Evolutionary conservation across 192 early-diverging fungal genomes (phyloP).

Genomic region (Funneliformis mosseae): DNA sequence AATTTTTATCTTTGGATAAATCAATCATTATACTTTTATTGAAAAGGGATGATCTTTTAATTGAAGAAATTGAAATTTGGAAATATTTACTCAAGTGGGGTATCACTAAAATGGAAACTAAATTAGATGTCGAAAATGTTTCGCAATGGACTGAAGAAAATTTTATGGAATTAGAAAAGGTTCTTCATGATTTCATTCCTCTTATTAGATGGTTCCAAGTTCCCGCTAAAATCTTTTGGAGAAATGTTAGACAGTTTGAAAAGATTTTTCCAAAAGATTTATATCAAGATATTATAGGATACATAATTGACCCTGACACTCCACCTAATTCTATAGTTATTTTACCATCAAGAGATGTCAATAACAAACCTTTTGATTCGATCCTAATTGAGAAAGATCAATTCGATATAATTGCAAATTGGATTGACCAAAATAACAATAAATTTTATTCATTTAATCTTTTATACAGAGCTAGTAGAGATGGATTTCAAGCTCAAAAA

Average conservation of each 20-base stretch:
- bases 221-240: not conserved
- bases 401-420: not conserved
- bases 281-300: not conserved
- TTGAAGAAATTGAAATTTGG: slow-evolving; percentile 19
- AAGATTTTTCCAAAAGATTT: not conserved
- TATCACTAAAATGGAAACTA: not conserved
- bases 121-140: not conserved
- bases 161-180: not conserved
- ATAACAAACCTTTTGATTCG: too few relatives aligned
- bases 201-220: not conserved
- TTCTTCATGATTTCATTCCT: not conserved
- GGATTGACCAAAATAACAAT: not conserved
- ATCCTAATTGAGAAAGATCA: not conserved
- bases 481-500: not conserved
- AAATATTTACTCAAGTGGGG: slow-evolving; percentile 10
- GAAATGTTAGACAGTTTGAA: not conserved
- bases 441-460: not conserved
- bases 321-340: not conserved
- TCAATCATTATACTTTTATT: not conserved
- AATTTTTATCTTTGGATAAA: slow-evolving; percentile 3
- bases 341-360: too few relatives aligned
- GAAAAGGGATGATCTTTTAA: not conserved
- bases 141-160: not conserved
- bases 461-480: not conserved
- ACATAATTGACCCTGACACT: not conserved